Evolutionary conservation across 148 eudicot species (phyloP), one percentile per base, ranked within the genome.

Genomic region (Amaranthus palmeri): DNA sequence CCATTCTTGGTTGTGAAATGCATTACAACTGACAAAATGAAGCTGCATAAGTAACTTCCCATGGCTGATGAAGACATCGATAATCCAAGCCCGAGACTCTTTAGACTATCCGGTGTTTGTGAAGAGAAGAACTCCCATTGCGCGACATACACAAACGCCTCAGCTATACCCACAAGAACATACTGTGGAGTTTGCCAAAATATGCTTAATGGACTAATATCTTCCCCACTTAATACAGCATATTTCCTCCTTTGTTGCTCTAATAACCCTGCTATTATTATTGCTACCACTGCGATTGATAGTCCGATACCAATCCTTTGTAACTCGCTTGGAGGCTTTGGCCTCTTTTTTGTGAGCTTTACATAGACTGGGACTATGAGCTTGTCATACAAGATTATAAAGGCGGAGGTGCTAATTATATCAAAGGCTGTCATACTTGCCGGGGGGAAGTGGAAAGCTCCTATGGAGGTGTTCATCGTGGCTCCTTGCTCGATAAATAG

Each of bases 391-490:
- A 87, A 73, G 79, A 87, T 80, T 61, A 87, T 85, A 82, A 87
- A 85, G 55, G 70, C 73, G 10, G 91, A 81, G 6, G 87, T 86
- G 45, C 91, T 87, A 9, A 87, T 64, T 17, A 87, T 87, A 71
- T 87, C 91, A 44, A 87, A 87, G 56, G 84, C 82, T 0, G 91
- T 85, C 91, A 87, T 87, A 78, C 91, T 87, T 5, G 91, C 91
- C 7, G 91, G 85, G 10, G 91, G 91, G 63, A 87, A 83, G 59
- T 78, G 84, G 82, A 87, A 87, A 63, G 74, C 76, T 18, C 78
- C 79, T 45, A 87, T 69, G 6, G 73, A 46, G 0, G 87, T 85
- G 76, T 81, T 80, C 91, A 87, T 87, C 52, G 88, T 82, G 0
- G 86, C 91, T 11, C 91, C 91, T 83, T 87, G 91, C 78, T 87